Conservation (phyloP, 345 rosid genomes). For the Cardamine occulta region DNA sequence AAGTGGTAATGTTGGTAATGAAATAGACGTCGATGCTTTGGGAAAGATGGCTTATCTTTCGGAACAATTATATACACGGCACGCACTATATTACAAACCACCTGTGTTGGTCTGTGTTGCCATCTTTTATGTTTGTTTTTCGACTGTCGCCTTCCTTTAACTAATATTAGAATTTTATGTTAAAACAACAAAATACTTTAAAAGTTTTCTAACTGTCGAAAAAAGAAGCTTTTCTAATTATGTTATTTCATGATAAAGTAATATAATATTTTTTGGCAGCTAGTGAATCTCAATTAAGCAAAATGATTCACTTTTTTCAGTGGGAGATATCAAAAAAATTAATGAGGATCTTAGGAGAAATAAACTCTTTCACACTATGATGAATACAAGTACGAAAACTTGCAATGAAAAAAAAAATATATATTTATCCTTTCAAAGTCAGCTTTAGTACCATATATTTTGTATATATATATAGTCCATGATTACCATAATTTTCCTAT, state of each 20-base stretch:
- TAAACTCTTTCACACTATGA: constrained; percentile 28
- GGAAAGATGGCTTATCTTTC: constrained; percentile 38
- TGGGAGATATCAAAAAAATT: constrained; percentile 38
- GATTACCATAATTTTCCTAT: background rate
- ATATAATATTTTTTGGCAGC: background rate
- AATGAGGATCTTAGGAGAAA: constrained; percentile 31
- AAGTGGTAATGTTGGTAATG: constrained; percentile 39
- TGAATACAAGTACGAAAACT: constrained; percentile 22
- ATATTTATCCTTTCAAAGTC: background rate
- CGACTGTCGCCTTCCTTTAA: constrained; percentile 27
- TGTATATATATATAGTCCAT: background rate
- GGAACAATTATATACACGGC: constrained; percentile 46
- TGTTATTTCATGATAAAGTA: constrained; percentile 13
- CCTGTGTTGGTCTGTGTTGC: constrained; percentile 47
- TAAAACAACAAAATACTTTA: background rate
- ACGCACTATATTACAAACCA: constrained; percentile 41
- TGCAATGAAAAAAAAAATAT: background rate
- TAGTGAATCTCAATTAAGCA: constrained; percentile 25
- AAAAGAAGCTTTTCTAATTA: background rate
- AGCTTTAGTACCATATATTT: constrained; percentile 12
- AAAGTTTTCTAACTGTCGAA: background rate
- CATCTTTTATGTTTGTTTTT: constrained; percentile 34
- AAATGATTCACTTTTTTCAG: constrained; percentile 31
- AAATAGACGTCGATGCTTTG: constrained; percentile 37
- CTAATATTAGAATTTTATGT: constrained; percentile 2